Conservation (phyloP, 768 basidiomycete genomes). For the Multifurca ochricompacta region DNA sequence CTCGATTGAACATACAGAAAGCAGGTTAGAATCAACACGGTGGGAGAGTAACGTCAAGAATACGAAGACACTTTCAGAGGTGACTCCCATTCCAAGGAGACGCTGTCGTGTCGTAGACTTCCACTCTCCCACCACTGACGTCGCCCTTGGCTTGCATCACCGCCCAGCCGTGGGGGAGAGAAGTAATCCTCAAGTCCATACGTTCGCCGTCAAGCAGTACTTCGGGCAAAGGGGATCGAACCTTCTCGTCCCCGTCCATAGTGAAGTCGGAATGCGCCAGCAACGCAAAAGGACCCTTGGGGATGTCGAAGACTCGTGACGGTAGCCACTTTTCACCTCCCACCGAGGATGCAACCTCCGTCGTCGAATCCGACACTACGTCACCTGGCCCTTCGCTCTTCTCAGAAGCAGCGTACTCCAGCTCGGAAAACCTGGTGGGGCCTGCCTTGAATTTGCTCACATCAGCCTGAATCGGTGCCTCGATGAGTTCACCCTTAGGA, state of each 20-base stretch:
- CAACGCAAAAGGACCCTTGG: conserved; percentile 16
- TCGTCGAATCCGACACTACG: conserved; percentile 7
- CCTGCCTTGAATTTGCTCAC: neutral
- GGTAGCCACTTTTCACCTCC: neutral
- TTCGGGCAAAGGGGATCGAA: neutral
- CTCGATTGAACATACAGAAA: neutral
- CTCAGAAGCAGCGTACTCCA: neutral
- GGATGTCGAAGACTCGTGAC: conserved; percentile 8
- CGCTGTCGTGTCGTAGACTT: neutral
- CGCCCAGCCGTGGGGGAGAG: conserved; percentile 10
- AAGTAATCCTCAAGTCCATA: conserved; percentile 4
- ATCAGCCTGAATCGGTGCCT: neutral
- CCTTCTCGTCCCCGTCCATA: conserved; percentile 1
- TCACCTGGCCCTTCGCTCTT: neutral
- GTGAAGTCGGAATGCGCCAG: conserved; percentile 1
- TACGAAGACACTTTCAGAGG: neutral
- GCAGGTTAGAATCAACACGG: neutral
- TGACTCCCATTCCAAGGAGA: neutral
- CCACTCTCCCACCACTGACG: conserved; percentile 14
- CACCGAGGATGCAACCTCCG: conserved; percentile 9
- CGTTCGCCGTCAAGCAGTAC: conserved; percentile 14
- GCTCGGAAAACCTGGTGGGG: neutral
- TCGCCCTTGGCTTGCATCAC: conserved; percentile 9
- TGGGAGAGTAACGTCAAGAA: neutral
- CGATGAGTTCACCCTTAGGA: neutral